Conservation (phyloP, 1,139 yeast genomes). For the Geotrichum europaeum region DNA sequence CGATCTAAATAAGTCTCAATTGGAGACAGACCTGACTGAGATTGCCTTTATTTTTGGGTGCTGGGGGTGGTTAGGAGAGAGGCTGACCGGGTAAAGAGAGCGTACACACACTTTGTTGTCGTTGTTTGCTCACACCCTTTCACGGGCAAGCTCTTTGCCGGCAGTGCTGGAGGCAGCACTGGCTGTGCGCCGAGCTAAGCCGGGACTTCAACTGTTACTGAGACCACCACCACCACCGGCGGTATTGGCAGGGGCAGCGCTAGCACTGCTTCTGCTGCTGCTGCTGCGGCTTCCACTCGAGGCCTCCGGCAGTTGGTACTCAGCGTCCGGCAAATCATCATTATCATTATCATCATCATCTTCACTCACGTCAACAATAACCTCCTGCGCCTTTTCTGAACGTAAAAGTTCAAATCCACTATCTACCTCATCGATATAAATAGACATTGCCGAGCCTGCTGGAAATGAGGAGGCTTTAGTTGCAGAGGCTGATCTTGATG, state of each 20-base stretch:
- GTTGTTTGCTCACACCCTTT: too few relatives aligned
- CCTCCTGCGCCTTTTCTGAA: background rate
- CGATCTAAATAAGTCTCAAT: too few relatives aligned
- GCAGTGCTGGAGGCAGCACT: background rate
- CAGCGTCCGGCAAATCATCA: background rate
- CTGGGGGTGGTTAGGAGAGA: too few relatives aligned
- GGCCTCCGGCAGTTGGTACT: background rate
- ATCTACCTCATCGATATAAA: background rate
- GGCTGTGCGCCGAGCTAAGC: background rate
- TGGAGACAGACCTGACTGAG: too few relatives aligned
- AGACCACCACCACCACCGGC: background rate
- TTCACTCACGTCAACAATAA: background rate
- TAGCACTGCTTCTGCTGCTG: background rate
- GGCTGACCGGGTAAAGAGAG: too few relatives aligned
- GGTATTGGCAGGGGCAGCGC: background rate
- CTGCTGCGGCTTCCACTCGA: background rate
- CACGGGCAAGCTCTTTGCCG: too few relatives aligned
- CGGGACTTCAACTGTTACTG: background rate
- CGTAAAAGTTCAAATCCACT: background rate
- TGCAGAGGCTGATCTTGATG: background rate
- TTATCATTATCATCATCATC: background rate
- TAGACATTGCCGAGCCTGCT: background rate
- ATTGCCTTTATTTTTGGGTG: too few relatives aligned
- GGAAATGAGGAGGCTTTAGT: background rate
- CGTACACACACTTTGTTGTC: too few relatives aligned